Evolutionary conservation across 352 stramenopile genomes (phyloP), one percentile per base, ranked within the genome.

Genomic region (Globisporangium perplexum): DNA sequence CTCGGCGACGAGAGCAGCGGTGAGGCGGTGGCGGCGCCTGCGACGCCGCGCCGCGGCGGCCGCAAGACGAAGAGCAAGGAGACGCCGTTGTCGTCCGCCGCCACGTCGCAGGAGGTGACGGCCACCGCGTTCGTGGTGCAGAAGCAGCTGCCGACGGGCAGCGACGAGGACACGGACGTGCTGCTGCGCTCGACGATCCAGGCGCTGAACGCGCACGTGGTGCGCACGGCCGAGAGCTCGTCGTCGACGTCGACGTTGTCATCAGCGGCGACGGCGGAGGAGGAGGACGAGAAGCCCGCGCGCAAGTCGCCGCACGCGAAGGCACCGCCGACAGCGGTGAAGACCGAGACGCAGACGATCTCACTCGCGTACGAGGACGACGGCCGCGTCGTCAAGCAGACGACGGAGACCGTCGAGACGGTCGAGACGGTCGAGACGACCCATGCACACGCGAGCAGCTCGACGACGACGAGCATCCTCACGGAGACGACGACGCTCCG

Each of bases 331-430:
- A 7, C 30, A 31, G 43, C 50, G n/a, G 43, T 58, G 24, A 57
- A 54, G 45, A 53, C 48, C 10, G 57, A 63, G 57, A 54, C 30
- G 50, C 72, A 79, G 55, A 57, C 63, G 18, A 43, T 88, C 47
- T 50, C 66, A 50, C 52, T 90, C 22, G 67, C 68, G 39, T 88
- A 90, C 50, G 77, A 90, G 49, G 70, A 75, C 22, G 42, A 60
- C 18, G 43, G 41, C 24, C 41, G 59, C 35, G 45, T 57, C 20
- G 20, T 62, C 4, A 55, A 26, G 39, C 41, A 50, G 36, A 62
- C 47, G 26, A 30, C 26, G 26, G 26, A 30, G 26, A 30, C 26
- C 26, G 53, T 47, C 12, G 44, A 59, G 36, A 53, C 45, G 10
- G 33, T 47, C 22, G 54, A 62, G 38, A 62, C 23, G 36, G 44